Percentiles rank a stretch among this genome's conserved stretches.
Evolutionary conservation across 164 flowering plant species (phyloP).

Genomic region (Macadamia tetraphylla): DNA sequence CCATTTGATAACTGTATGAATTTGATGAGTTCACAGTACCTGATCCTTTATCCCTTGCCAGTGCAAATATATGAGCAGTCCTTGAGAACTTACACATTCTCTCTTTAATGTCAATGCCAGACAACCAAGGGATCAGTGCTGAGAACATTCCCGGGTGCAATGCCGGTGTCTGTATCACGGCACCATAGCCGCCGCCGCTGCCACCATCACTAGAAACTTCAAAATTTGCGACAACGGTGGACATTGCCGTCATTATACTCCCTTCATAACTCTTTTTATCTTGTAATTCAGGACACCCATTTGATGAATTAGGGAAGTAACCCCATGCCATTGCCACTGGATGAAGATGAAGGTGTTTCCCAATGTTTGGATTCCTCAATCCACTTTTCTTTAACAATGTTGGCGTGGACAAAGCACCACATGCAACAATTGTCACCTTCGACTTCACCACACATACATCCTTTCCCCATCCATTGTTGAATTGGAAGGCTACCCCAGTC

Average conservation of each 20-base stretch:
- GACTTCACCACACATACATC: constrained; percentile 41
- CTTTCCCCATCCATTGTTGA: constrained; percentile 18
- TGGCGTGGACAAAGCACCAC: constrained; percentile 71
- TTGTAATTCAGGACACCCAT: constrained; percentile 24
- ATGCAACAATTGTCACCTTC: constrained; percentile 55
- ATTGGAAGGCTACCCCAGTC: constrained; percentile 45
- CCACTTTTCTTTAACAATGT: constrained; percentile 52
- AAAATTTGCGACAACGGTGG: constrained; percentile 35
- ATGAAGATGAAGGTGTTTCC: constrained; percentile 64
- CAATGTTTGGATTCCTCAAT: constrained; percentile 57
- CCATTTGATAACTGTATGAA: constrained; percentile 35
- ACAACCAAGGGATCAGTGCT: constrained; percentile 60
- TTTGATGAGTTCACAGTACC: constrained; percentile 30
- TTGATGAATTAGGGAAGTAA: constrained; percentile 37
- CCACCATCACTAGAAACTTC: constrained; percentile 13
- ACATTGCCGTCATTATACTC: constrained; percentile 86
- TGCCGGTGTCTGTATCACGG: constrained; percentile 68
- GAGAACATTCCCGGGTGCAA: constrained; percentile 82
- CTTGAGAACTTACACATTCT: constrained; percentile 58
- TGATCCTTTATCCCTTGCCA: constrained; percentile 49
- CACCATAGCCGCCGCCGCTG: constrained; percentile 35
- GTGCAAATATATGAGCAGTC: constrained; percentile 54
- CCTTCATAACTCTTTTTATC: constrained; percentile 72
- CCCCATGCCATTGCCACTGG: constrained; percentile 88
- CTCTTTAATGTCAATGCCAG: constrained; percentile 43